Evolutionary conservation across 163 green algal species (phyloP).

Genomic region (Scenedesmus sp.): DNA sequence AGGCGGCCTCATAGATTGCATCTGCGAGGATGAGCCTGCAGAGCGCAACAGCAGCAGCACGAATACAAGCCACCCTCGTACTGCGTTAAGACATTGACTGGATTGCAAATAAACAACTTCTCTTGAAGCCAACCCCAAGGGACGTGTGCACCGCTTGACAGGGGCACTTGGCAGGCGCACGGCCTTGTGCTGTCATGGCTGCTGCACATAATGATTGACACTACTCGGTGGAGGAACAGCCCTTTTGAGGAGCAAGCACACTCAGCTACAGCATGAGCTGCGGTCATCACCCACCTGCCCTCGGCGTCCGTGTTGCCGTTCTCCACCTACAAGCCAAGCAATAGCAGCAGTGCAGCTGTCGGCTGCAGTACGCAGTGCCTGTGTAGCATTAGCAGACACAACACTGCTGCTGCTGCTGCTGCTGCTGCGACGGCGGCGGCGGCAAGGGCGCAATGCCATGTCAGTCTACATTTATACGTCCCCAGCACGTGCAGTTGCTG

Average conservation of each 20-base stretch:
- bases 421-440: no score
- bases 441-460: no score
- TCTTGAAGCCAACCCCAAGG: not conserved
- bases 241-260: not conserved
- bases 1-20: constrained; percentile 52
- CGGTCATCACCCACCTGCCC: not conserved
- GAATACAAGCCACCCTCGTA: no score
- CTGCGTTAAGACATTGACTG: no score
- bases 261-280: not conserved
- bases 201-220: not conserved
- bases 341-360: not conserved
- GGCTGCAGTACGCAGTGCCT: not conserved
- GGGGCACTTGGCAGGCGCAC: not conserved
- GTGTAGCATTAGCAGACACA: no score
- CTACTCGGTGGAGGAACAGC: no score
- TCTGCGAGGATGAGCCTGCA: constrained; percentile 74
- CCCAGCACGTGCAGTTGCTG: no score
- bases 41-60: not conserved
- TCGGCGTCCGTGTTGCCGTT: constrained; percentile 71
- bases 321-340: not conserved
- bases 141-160: not conserved
- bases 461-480: no score
- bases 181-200: not conserved
- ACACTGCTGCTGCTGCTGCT: not conserved
- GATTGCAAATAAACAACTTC: no score